Base-by-base conservation (phyloP, 129 eudicot genomes). In the Saussurea involucrata region DNA sequence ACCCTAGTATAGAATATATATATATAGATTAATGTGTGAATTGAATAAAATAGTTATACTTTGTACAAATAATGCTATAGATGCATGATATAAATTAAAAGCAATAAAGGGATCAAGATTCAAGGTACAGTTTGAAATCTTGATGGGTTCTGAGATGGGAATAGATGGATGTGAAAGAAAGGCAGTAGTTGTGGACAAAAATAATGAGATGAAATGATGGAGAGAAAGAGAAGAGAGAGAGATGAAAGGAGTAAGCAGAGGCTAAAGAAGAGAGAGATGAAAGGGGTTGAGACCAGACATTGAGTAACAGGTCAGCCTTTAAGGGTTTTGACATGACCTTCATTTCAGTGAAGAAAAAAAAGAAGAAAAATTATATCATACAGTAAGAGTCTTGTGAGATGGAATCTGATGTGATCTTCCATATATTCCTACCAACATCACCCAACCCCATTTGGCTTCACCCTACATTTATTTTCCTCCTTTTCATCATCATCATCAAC, bases 151-250 rank as follows among this genome's bases (percentile, higher is more conserved):
- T 76, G 80, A 66, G 70, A 66, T 76, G 73, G 73, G 66, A 76
- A 67, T 13, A 66, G 80, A 76, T 55, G 57, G 81, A 77, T 77
- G 81, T 77, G 81, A 77, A 77, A 77, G 81, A 77, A 77, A 68
- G 75, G 58, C 57, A 13, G 58, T 13, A 4, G 58, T 13, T 13
- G 70, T 24, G 37, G 61, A 63, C 61, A 74, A 63, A 63, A 61
- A 74, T 74, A 61, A 61, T 27, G 49, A 55, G 34, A 37, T 25
- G 49, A 40, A 40, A 40, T 40, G 49, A 40, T 40, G 12, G 49
- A 40, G 49, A 40, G 49, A 37, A 6, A 34, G 4, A 33, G 37
- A 33, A n/a, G 40, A 37, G 46, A 10, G 15, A 32, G n/a, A 34
- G 31, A 74, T 63, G 58, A 75, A 75, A 75, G 61, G 5, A 75